Evolutionary conservation across 805 yeast genomes (phyloP), one percentile per base, ranked within the genome.

Genomic region (Cephaloascus albidus): DNA sequence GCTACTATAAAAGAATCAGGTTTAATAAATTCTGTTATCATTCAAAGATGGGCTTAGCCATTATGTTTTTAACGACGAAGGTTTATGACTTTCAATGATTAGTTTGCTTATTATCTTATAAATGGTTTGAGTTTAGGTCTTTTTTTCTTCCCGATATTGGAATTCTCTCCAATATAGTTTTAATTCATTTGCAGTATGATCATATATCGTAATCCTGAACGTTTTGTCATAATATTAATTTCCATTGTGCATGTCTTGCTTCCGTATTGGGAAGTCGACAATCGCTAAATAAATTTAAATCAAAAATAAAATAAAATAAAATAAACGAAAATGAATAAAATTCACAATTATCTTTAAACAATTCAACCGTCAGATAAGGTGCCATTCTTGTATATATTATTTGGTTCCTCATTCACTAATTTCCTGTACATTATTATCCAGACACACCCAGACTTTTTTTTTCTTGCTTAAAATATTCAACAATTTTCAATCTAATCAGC

Each of bases 1-100:
- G 54, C 68, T 31, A 72, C 83, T 2, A 76, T 90, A 37, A 74
- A 72, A 41, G 87, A 79, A 20, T 93, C 94, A 3, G 86, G 86
- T 27, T 66, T 87, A 45, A 72, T 74, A 38, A 85, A 85, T 48
- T 76, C 97, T 2, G 96, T 86, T n/a, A 79, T 89, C 23, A 86
- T 89, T 15, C 97, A 87, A 60, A 80, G 93, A 63, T 85, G 94
- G 93, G 68, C 53, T 35, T 72, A 46, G 43, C 10, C n/a, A n/a
- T n/a, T n/a, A n/a, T n/a, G n/a, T n/a, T n/a, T n/a, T n/a, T n/a
- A n/a, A n/a, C n/a, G n/a, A n/a, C n/a, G n/a, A n/a, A n/a, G n/a
- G n/a, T n/a, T n/a, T n/a, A n/a, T n/a, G n/a, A n/a, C n/a, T n/a
- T n/a, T n/a, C n/a, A n/a, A n/a, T n/a, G n/a, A n/a, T n/a, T n/a